These are phyloP conservation scores for Phaeosphaeria sp. DNA, from an alignment of 2,329 filamentous ascomycete species.

Conservation along the genomic window DNA sequence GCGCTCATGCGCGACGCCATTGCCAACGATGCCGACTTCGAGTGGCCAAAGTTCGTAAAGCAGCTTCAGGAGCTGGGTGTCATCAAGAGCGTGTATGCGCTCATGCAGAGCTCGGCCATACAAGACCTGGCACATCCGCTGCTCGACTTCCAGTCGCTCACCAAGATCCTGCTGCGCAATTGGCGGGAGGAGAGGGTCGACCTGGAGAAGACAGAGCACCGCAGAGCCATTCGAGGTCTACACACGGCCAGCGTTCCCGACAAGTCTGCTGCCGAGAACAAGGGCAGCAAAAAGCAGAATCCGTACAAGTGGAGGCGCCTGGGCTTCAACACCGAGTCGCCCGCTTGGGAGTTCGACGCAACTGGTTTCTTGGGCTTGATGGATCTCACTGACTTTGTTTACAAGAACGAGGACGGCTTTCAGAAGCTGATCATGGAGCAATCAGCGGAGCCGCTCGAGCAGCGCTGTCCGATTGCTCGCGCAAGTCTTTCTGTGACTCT, in stretches of 20 bases:
- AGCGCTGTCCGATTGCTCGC: slow-evolving; percentile 85
- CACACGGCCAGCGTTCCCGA: slow-evolving; percentile 83
- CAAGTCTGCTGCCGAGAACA: slow-evolving; percentile 49
- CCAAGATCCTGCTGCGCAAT: slow-evolving; percentile 83
- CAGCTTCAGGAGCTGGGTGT: slow-evolving; percentile 89
- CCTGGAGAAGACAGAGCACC: slow-evolving; percentile 84
- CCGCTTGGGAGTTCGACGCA: slow-evolving; percentile 81
- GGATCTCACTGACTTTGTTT: slow-evolving; percentile 93
- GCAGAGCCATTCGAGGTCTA: slow-evolving; percentile 83
- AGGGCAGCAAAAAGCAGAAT: slow-evolving; percentile 74
- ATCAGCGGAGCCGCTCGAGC: slow-evolving; percentile 70
- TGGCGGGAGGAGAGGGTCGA: slow-evolving; percentile 89
- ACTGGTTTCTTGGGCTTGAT: slow-evolving; percentile 95
- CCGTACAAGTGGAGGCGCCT: slow-evolving; percentile 92
- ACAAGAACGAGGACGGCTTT: slow-evolving; percentile 89
- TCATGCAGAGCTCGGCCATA: slow-evolving; percentile 93
- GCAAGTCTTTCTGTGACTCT: slow-evolving; percentile 86
- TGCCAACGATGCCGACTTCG: slow-evolving; percentile 75
- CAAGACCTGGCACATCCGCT: slow-evolving; percentile 90
- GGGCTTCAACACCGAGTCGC: slow-evolving; percentile 90
- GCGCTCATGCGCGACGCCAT: slow-evolving; percentile 92
- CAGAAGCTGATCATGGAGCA: slow-evolving; percentile 93
- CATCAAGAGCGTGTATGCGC: slow-evolving; percentile 84
- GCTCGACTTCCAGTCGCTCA: slow-evolving; percentile 90
- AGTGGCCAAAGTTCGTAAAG: slow-evolving; percentile 97